Conservation (phyloP, 1,284 basidiomycete genomes). For the Pseudomicrostroma phylloplanum region DNA sequence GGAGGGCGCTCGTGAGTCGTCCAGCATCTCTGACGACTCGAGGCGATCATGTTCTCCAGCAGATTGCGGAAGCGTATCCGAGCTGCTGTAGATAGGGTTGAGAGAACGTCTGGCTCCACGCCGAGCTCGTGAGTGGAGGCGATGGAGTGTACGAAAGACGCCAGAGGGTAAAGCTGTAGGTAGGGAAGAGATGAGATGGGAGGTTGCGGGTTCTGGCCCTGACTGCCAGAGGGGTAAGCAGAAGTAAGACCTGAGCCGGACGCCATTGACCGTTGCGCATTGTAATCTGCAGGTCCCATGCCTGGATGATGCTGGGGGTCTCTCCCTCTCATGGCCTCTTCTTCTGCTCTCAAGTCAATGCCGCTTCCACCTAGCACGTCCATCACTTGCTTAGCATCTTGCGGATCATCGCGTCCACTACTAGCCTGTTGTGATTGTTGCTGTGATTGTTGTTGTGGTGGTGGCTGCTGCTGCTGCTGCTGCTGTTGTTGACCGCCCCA, state of each 20-base stretch:
- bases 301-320: not conserved
- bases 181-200: conserved; percentile 12
- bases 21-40: conserved; percentile 46
- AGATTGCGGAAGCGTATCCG: conserved; percentile 43
- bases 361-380: not conserved
- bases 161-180: conserved; percentile 38
- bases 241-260: not conserved
- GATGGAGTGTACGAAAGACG: conserved; percentile 39
- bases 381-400: no score
- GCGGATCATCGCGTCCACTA: no score
- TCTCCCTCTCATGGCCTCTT: not conserved
- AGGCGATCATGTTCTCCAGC: conserved; percentile 42
- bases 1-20: conserved; percentile 41
- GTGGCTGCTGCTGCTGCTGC: no score
- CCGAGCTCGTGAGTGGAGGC: conserved; percentile 30
- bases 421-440: no score
- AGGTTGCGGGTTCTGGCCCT: not conserved
- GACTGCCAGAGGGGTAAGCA: not conserved
- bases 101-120: conserved; percentile 45
- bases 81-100: conserved; percentile 44
- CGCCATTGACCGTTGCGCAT: not conserved
- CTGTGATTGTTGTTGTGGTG: no score
- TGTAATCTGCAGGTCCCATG: not conserved
- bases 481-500: no score
- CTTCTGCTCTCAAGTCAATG: conserved; percentile 1